Percentiles rank a stretch among this genome's conserved stretches.
phyloP scores from a whole-genome alignment of 1,284 basidiomycete genomes.

The Caloboletus firmus region DNA sequence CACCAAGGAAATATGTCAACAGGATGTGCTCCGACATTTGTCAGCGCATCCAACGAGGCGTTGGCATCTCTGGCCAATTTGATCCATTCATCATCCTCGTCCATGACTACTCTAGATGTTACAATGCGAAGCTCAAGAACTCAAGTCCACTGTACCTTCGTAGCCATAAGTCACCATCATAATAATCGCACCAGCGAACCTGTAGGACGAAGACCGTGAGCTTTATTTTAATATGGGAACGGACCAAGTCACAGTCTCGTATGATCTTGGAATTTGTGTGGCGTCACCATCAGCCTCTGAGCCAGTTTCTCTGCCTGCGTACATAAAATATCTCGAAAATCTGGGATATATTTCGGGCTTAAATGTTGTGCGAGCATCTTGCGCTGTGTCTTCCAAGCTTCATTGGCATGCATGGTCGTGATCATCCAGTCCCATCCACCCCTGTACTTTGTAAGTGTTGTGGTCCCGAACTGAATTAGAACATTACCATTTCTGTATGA shows the following conservation, averaged over 20 bases:
- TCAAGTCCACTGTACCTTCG: background rate
- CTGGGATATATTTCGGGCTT: background rate
- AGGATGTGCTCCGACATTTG: constrained; percentile 7
- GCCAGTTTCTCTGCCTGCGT: constrained; percentile 1
- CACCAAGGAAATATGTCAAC: constrained; percentile 9
- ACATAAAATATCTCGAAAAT: background rate
- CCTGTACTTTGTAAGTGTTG: background rate
- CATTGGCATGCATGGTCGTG: constrained; percentile 2
- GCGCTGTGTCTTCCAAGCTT: constrained; percentile 6
- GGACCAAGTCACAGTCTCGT: background rate
- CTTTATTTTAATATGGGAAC: background rate
- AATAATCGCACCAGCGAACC: constrained; percentile 6
- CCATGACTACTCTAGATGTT: background rate
- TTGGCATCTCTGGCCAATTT: constrained; percentile 5
- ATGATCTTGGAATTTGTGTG: constrained; percentile 5
- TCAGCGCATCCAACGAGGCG: constrained; percentile 2
- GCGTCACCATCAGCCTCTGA: background rate
- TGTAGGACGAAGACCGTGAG: background rate
- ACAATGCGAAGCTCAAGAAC: background rate
- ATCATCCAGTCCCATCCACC: constrained; percentile 11
- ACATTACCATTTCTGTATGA: constrained; percentile 3
- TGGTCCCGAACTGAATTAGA: background rate
- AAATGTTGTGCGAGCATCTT: constrained; percentile 4
- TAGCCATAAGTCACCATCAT: constrained; percentile 9
- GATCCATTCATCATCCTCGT: constrained; percentile 5